Evolutionary conservation across 2,329 filamentous ascomycete species (phyloP).

Genomic region (Leptodontidium sp.): DNA sequence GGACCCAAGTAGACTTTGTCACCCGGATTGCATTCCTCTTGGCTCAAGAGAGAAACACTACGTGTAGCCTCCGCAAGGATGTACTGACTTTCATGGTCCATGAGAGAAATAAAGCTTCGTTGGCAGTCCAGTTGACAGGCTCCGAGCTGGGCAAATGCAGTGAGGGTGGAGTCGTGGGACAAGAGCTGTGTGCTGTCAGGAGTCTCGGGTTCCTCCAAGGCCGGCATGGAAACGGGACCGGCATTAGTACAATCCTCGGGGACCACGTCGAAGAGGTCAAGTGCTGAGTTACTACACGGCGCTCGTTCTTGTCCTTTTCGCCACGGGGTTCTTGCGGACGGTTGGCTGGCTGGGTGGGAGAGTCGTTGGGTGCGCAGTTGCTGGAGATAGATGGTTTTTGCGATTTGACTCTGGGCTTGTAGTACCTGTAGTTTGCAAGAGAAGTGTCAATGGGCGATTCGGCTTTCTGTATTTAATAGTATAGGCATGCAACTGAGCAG

Average conservation of each 20-base stretch:
- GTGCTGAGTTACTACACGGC: no score
- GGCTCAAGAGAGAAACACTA: slow-evolving; percentile 32
- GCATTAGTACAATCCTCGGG: neutral
- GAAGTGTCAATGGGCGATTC: no score
- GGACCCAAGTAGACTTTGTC: slow-evolving; percentile 38
- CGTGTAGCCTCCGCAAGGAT: slow-evolving; percentile 40
- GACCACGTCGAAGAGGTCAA: no score
- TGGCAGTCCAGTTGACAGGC: slow-evolving; percentile 55
- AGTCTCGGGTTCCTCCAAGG: neutral
- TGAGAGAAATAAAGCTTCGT: slow-evolving; percentile 55
- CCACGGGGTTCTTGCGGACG: no score
- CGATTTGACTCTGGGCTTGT: neutral
- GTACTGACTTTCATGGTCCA: slow-evolving; percentile 38
- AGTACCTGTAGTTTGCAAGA: slow-evolving; percentile 2
- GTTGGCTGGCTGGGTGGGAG: no score
- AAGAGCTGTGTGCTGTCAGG: slow-evolving; percentile 24
- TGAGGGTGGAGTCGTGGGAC: slow-evolving; percentile 51
- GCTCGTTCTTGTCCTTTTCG: no score
- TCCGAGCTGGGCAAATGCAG: slow-evolving; percentile 56
- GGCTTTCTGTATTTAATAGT: no score
- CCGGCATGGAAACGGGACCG: neutral
- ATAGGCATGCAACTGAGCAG: no score
- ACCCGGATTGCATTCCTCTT: slow-evolving; percentile 13
- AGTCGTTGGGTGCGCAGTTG: neutral
- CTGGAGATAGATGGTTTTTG: neutral